Percentiles rank a stretch among this genome's conserved stretches.
Conservation (phyloP, 306 rosid species). For the Rubus idaeus region DNA sequence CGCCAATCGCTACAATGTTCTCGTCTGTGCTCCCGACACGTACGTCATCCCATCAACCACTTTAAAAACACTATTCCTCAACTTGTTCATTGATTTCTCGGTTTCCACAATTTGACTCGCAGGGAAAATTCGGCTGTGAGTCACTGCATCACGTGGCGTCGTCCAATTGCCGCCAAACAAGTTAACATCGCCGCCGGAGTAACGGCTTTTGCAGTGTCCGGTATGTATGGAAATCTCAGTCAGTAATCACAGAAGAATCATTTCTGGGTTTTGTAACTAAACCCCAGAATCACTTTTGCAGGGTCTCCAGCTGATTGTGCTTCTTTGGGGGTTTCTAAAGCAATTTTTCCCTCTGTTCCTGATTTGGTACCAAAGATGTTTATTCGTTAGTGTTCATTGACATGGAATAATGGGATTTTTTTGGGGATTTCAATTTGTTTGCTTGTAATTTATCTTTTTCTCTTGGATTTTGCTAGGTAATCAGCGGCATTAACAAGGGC, state of each 20-base stretch:
- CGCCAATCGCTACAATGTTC: slow-evolving; percentile 55
- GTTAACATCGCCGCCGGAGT: slow-evolving; percentile 68
- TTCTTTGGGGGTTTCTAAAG: slow-evolving; percentile 77
- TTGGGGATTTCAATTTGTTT: background rate
- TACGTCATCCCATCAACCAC: slow-evolving; percentile 18
- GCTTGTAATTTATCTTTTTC: background rate
- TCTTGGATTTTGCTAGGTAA: slow-evolving; percentile 42
- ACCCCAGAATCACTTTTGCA: slow-evolving; percentile 29
- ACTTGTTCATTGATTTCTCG: no score
- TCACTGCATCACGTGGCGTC: slow-evolving; percentile 76
- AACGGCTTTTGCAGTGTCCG: slow-evolving; percentile 71
- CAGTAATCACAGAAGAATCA: background rate
- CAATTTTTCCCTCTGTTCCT: slow-evolving; percentile 65
- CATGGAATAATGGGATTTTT: background rate
- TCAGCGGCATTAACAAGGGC: slow-evolving; percentile 97
- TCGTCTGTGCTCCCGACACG: slow-evolving; percentile 94
- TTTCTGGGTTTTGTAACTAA: background rate
- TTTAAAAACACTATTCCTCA: background rate
- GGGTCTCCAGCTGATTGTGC: slow-evolving; percentile 95
- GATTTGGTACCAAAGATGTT: slow-evolving; percentile 52
- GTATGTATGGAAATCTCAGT: slow-evolving; percentile 17
- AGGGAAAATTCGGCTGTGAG: slow-evolving; percentile 87
- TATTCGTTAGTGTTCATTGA: background rate
- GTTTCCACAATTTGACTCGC: background rate
- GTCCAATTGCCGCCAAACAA: slow-evolving; percentile 60